Conservation (phyloP, 441 rosid species). For the Aleurites moluccanus region DNA sequence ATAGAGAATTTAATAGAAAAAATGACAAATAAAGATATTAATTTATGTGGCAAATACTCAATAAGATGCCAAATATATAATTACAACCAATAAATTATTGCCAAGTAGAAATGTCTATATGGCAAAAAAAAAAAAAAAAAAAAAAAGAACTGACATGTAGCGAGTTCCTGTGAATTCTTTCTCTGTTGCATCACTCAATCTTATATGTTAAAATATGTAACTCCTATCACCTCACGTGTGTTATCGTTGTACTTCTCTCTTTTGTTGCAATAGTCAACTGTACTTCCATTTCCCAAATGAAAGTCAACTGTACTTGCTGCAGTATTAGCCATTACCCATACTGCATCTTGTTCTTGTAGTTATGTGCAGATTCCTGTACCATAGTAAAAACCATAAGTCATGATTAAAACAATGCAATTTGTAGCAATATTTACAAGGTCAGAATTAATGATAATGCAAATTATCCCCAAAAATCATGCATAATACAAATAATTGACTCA, state of each 20-base stretch:
- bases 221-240: no score
- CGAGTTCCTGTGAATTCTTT: no score
- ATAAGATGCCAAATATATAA: no score
- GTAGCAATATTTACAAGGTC: neutral
- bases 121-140: no score
- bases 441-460: neutral
- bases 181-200: neutral
- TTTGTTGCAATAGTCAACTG: constrained; percentile 9
- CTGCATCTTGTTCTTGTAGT: neutral
- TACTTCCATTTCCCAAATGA: neutral
- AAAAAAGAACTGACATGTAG: no score
- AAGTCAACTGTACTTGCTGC: constrained; percentile 12
- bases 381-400: neutral
- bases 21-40: no score
- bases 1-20: no score
- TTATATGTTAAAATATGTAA: neutral
- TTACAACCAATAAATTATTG: no score
- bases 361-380: neutral
- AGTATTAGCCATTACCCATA: neutral
- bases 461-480: neutral
- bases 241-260: constrained; percentile 4
- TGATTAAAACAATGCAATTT: neutral
- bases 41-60: no score
- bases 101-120: no score
- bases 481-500: neutral